Evolutionary conservation across 306 rosid genomes (phyloP), one percentile per base, ranked within the genome.

Genomic region (Medicago truncatula): DNA sequence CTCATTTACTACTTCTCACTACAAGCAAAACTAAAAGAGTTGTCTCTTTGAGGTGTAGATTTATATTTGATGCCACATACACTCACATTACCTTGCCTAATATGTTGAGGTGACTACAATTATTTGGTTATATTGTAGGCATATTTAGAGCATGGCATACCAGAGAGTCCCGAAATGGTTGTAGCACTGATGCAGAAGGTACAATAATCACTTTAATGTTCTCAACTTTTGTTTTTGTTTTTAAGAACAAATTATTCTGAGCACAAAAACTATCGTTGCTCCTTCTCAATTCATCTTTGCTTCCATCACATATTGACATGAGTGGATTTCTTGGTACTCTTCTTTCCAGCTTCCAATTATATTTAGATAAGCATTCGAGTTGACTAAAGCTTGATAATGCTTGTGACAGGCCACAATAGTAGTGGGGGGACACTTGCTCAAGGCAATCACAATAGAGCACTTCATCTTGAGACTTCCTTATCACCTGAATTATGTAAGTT

Each of bases 151-250:
- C 89, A 83, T 7, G 99, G 99, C 44, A 83, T 95, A 72, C 97
- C 99, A 4, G 91, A 89, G 80, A 89, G 87, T 81, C 97, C 97
- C 63, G 97, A 95, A 88, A 88, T 88, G 91, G 92, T 90, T 60
- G 97, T 92, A 16, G 87, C 91, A 78, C 88, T 90, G 73, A 89
- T 95, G 99, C 97, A 95, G 75, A 89, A 90, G 96, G 99, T 95
- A 89, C 77, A 20, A 50, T 80, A 73, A 72, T 61, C 67, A 11
- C 9, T 58, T 38, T 58, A 58, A 58, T 28, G 12, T 58, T 23
- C 39, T 58, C 64, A 58, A 23, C 34, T 13, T 23, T 58, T 58
- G 38, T 12, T 54, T 54, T 0, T 58, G 16, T 11, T 58, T 58
- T 58, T 58, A 23, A 58, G 64, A 21, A 58, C 16, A 58, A 58